Base-by-base conservation (phyloP, 2,329 filamentous ascomycete genomes). In the Podosphaera fusca region DNA sequence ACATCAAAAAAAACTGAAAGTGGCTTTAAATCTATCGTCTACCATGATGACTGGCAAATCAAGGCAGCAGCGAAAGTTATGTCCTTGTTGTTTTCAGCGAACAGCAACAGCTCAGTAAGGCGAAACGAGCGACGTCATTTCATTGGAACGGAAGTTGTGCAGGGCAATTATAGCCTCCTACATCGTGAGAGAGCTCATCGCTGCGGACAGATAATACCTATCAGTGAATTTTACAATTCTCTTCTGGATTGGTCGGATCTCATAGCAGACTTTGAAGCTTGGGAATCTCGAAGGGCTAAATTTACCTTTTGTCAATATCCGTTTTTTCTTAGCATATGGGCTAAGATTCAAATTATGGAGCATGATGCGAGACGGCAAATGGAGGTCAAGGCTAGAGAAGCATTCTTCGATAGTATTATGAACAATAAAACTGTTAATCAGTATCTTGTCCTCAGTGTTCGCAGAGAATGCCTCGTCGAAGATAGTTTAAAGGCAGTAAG, bases 241-340 rank as follows among this genome's bases (percentile, higher is more conserved):
- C 71, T 94, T 59, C 76, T 95, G 8, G 89, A 95, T 66, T 87
- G 87, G 63, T 79, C 82, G n/a, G 87, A 95, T 65, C 74, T 95
- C 5, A 78, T 92, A 52, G 79, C 78, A 0, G 89, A 95, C 67
- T 95, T 94, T 64, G 87, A 94, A 65, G 76, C 80, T 8, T 95
- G 89, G 89, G 88, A 94, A 66, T 76, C 79, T 3, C 82, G 78
- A 61, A 76, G 77, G 55, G 75, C 76, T 29, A 86, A 81, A 62
- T 95, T 95, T 66, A 79, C 85, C 0, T 94, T 95, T 66, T 95
- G 88, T 66, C 87, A 94, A 66, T 94, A 94, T 64, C 87, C 89
- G 0, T 94, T 95, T 64, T 82, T 95, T 62, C 74, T 95, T 46
- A 94, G 87, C 60, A 88, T 95, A 61, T 89, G 87, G 73, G 84